phyloP scores from a whole-genome alignment of 1,284 basidiomycete genomes.

The Boletus hoseneyae region DNA sequence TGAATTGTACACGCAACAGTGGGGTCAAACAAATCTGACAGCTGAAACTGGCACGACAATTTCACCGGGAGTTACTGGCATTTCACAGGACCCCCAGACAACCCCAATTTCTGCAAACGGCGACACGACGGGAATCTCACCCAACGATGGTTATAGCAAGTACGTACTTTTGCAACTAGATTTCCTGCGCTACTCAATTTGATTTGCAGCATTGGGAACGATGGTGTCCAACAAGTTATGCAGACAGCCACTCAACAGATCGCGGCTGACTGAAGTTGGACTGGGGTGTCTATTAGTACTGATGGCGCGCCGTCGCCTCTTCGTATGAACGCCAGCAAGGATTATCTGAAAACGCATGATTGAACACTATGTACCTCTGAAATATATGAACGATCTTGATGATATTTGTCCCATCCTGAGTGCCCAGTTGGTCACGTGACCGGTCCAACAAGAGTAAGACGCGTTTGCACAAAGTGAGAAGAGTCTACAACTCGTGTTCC shows the following conservation, averaged over 20 bases:
- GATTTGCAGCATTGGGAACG: conserved; percentile 22
- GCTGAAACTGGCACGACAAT: conserved; percentile 41
- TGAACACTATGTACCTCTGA: conserved; percentile 1
- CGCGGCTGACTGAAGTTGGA: conserved; percentile 14
- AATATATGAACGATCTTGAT: not conserved
- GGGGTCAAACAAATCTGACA: conserved; percentile 51
- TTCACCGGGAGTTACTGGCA: conserved; percentile 28
- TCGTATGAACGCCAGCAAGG: no score
- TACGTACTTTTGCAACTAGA: conserved; percentile 17
- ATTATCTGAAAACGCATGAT: not conserved
- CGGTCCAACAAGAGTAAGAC: no score
- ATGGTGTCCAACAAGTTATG: conserved; percentile 22
- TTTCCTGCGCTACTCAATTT: conserved; percentile 3
- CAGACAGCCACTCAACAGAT: conserved; percentile 29
- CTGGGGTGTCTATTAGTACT: no score
- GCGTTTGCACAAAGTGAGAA: no score
- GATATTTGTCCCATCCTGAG: no score
- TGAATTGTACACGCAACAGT: conserved; percentile 34
- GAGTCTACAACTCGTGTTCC: not conserved
- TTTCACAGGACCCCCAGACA: conserved; percentile 31
- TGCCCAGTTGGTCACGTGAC: no score
- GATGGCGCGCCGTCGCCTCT: no score
- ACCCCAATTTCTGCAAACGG: conserved; percentile 33
- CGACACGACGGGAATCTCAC: conserved; percentile 45
- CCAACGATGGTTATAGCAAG: conserved; percentile 61